Base-by-base conservation (phyloP, 257 asterid species). In the Primulina tabacum region DNA sequence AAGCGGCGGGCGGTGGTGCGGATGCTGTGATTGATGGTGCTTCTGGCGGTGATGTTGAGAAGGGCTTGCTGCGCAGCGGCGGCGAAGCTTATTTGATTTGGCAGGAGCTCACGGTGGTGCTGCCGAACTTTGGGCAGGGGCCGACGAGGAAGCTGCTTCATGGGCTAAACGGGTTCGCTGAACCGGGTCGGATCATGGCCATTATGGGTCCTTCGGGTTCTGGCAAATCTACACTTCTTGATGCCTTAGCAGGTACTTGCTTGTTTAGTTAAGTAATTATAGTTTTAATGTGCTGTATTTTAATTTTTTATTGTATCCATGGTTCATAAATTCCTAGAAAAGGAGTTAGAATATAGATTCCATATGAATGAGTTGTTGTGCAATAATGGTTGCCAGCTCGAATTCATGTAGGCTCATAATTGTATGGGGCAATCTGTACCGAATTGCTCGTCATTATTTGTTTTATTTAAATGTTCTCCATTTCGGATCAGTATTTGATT, bases 171-270 rank as follows among this genome's bases (percentile, higher is more conserved):
- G 98, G 98, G 11, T 89, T 77, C 63, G 97, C 98, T 38, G 89
- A 87, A 71, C 97, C 97, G 33, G 96, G 95, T 64, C 81, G 96
- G 84, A 89, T 86, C 86, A 84, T 90, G 96, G 99, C 97, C 68
- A 89, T 93, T 58, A 93, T 93, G 96, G 98, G 98, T 55, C 99
- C 99, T 80, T 93, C 99, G 37, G 96, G 97, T 14, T 88, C 97
- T 28, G 98, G 98, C 38, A 92, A 92, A 88, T 90, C 97, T 24
- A 92, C 98, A 10, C 97, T 93, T 70, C 99, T 93, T 53, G 99
- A 93, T 82, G 76, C 99, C 34, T 86, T 93, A 65, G 96, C 97
- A 81, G 98, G 98, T 89, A 50, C n/a, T 9, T 28, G 6, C 43
- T 35, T 37, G 30, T 35, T 35, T 64, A 37, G 43, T 52, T 30